Evolutionary conservation across 2,329 filamentous ascomycete species (phyloP).

Genomic region (Coniochaeta sp.): DNA sequence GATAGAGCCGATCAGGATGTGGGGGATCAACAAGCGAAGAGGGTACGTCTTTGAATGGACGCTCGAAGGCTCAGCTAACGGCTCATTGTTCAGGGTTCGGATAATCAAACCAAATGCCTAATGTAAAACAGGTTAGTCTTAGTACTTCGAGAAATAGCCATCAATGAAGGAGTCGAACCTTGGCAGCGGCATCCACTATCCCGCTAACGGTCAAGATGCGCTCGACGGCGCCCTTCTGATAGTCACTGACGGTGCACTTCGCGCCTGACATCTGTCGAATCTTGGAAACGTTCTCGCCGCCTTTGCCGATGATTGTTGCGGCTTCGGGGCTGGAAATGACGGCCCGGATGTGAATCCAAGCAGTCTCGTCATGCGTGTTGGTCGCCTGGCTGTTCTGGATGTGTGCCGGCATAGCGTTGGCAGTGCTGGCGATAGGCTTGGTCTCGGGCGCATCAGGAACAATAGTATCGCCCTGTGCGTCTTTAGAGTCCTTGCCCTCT

Average conservation of each 20-base stretch:
- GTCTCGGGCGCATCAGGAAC: constrained; percentile 56
- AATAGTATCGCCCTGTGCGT: constrained; percentile 60
- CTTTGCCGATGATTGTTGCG: constrained; percentile 96
- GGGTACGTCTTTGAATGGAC: constrained; percentile 96
- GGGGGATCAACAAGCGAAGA: constrained; percentile 87
- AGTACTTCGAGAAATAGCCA: not conserved
- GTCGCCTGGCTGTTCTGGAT: constrained; percentile 36
- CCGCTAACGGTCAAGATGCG: constrained; percentile 96
- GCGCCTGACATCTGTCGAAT: constrained; percentile 92
- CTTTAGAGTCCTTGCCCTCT: constrained; percentile 32
- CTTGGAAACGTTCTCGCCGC: constrained; percentile 95
- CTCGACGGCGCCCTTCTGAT: constrained; percentile 93
- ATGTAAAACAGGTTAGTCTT: constrained; percentile 17
- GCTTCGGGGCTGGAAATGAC: constrained; percentile 97
- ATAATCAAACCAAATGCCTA: constrained; percentile 97
- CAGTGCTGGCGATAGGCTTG: constrained; percentile 36
- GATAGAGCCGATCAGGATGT: constrained; percentile 96
- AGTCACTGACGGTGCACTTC: constrained; percentile 98
- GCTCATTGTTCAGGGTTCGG: constrained; percentile 95
- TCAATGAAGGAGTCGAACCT: constrained; percentile 49
- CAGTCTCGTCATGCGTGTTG: constrained; percentile 74
- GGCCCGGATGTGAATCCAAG: constrained; percentile 94
- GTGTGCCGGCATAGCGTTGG: constrained; percentile 30
- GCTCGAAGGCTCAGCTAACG: constrained; percentile 77
- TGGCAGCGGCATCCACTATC: constrained; percentile 90